phyloP scores from a whole-genome alignment of 2,329 filamentous ascomycete genomes.

The Colletotrichum incanum region DNA sequence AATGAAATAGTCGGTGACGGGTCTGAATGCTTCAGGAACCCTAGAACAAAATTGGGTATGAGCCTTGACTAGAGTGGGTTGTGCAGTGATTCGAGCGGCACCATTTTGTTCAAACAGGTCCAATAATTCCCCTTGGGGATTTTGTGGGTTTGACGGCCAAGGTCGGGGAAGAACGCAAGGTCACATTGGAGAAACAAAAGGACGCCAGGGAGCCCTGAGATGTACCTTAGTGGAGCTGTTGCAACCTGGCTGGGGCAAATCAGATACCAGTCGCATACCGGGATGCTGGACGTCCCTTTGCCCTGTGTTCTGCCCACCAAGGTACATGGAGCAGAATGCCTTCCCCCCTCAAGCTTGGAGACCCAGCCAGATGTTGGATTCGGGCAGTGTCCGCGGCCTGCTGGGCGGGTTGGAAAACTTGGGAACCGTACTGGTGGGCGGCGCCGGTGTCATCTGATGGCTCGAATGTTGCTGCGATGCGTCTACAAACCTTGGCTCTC shows the following conservation, averaged over 20 bases:
- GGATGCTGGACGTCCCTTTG: conserved; percentile 3
- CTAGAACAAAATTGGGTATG: neutral
- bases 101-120: conserved; percentile 14
- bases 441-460: neutral
- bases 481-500: neutral
- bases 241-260: conserved; percentile 18
- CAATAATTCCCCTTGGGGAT: conserved; percentile 40
- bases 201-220: neutral
- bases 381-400: conserved; percentile 14
- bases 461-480: neutral
- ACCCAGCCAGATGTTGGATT: neutral
- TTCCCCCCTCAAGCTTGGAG: neutral
- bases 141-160: conserved; percentile 31
- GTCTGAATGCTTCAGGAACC: conserved; percentile 3
- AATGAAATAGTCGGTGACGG: conserved; percentile 15
- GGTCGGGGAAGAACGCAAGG: conserved; percentile 30
- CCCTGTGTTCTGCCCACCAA: neutral
- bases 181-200: conserved; percentile 5
- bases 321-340: neutral
- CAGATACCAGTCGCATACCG: conserved; percentile 18
- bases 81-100: conserved; percentile 16
- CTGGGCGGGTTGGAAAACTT: neutral
- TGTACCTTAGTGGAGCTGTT: conserved; percentile 14
- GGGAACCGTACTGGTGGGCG: neutral
- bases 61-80: conserved; percentile 25